Base-by-base conservation (phyloP, 768 basidiomycete genomes). In the Tremella fuciformis region DNA sequence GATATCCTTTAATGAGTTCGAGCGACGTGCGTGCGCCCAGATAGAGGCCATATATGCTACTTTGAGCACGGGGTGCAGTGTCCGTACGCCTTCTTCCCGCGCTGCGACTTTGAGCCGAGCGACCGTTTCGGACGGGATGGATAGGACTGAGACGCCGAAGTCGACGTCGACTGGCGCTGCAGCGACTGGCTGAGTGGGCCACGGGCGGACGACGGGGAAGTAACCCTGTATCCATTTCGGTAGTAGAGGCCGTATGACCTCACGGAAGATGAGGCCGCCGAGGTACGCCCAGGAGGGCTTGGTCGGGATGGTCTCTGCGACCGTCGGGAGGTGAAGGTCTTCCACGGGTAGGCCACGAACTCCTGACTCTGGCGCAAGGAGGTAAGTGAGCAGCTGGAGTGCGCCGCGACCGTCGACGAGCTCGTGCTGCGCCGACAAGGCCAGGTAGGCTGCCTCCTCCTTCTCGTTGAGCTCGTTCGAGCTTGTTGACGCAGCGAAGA, bases 11-110 rank as follows among this genome's bases (percentile, higher is more conserved):
- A 4, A 16, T 61, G 57, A 8, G 54, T 50, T 38, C 62, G 41
- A n/a, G 66, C 61, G 3, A 57, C 53, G 16, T 34, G 26, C 4
- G 48, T 56, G 38, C 2, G 59, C 26, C 58, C 60, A 64, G 2
- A 67, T 53, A 13, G 63, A 55, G 8, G 40, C 44, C 2, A 48
- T 22, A 29, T 44, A 62, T 3, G 55, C 51, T 13, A 53, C 24
- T 26, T 62, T 49, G 19, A 67, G 38, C 0, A 62, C 22, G 7
- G 56, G 49, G 41, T 67, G 66, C 15, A 67, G 48, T 0, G 63
- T 64, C 13, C 51, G 53, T 16, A 67, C 55, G 13, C 56, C 56
- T 9, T 58, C 18, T n/a, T 38, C 22, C 22, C 57, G 55, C 1
- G 55, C 48, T 7, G 34, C 22, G 15, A 19, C 34, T 26, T 64